Evolutionary conservation across 192 early-diverging fungal genomes (phyloP), one percentile per base, ranked within the genome.

Genomic region (Coemansia pectinata): DNA sequence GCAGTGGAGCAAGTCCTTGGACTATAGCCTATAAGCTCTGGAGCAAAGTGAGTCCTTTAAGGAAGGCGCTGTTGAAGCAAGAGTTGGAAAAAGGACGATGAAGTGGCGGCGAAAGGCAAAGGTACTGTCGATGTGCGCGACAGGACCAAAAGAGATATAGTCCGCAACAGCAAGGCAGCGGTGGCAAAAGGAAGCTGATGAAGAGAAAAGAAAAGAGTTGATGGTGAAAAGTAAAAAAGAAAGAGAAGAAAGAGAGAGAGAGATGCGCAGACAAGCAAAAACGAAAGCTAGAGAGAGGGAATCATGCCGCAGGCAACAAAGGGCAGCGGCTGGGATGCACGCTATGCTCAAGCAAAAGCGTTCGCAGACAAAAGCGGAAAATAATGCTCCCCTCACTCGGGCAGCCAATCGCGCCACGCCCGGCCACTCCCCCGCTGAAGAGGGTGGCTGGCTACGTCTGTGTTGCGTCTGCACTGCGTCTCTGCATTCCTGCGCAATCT

Each of bases 391-490:
- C 53, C 27, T 55, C 25, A 25, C 53, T 55, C 19, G 47, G 53
- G 11, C 53, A 29, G 53, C 53, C 53, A 55, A 55, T 55, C 53
- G 25, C 53, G 53, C 53, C 53, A 55, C 53, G 53, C 4, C 53
- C 27, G 53, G 12, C 53, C 53, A 31, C 27, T 36, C 53, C 23
- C 25, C 52, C 21, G 53, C 23, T 29, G 27, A 19, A 55, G 11
- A 29, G 27, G 53, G 11, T 9, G n/a, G n/a, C 47, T 50, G 47
- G 47, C 47, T 5, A n/a, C 47, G 19, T 42, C 41, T 42, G 41
- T 42, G 41, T 42, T 42, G 47, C 45, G 45, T 17, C 45, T 19
- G 42, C 42, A 45, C 15, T 17, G 42, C 17, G 34, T 45, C 42
- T 45, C 42, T 45, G 47, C 47, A 50, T 50, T 50, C 47, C 47